Evolutionary conservation across 139 green algal species (phyloP), one percentile per base, ranked within the genome.

Genomic region (Microglena sp.): DNA sequence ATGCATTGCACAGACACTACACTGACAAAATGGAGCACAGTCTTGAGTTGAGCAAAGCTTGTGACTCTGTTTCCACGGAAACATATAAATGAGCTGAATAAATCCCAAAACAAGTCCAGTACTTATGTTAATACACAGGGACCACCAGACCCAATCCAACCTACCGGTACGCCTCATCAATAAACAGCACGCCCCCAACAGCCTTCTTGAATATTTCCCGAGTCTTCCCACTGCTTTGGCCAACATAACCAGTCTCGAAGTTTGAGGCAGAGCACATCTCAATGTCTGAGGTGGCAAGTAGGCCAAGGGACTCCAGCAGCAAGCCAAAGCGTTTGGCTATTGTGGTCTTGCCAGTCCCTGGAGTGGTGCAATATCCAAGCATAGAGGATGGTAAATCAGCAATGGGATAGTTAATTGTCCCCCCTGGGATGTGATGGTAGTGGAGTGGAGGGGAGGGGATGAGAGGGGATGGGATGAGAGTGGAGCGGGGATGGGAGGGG

Each of bases 341-440:
- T 0, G 76, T 83, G 45, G 76, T 83, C 65, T 83, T 83, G 46
- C 76, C 76, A n/a, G 76, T 83, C 53, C 76, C 76, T 77, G 71
- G 21, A 31, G 31, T 11, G 15, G 40, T 50, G 15, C 11, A 18
- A 18, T 11, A 24, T 24, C 15, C 21, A 26, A 31, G 28, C 21
- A 59, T 7, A 26, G 50, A 24, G 18, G 50, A n/a, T 7, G 50
- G 18, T 59, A n/a, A 26, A 59, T 30, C 40, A 50, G 40, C 18
- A 50, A 50, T n/a, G 50, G 35, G 6, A 8, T 26, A 21, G 50
- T 5, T 58, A n/a, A 18, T 46, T n/a, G n/a, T n/a, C n/a, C n/a
- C n/a, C n/a, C n/a, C n/a, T n/a, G n/a, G n/a, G n/a, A n/a, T n/a
- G n/a, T n/a, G n/a, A n/a, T n/a, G n/a, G n/a, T n/a, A n/a, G n/a